Percentiles rank a stretch among this genome's conserved stretches.
phyloP scores from a whole-genome alignment of 2,329 filamentous ascomycete species.

The Purpureocillium takamizusanense region DNA sequence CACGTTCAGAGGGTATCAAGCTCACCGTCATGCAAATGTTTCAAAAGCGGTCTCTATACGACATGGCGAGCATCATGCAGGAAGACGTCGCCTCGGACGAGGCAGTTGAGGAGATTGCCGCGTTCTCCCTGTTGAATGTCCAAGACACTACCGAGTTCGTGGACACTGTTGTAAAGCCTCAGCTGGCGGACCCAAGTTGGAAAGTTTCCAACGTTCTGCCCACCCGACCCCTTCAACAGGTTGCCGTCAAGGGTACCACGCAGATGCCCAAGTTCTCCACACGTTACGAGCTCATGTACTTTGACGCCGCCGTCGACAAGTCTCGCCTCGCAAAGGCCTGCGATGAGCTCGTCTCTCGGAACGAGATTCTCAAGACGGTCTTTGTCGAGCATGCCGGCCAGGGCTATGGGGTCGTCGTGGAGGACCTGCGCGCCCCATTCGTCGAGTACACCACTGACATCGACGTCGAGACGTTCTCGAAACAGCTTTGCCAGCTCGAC shows the following conservation, averaged over 20 bases:
- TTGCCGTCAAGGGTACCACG: conserved; percentile 50
- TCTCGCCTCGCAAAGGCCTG: conserved; percentile 39
- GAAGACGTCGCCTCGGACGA: neutral
- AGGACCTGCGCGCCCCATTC: conserved; percentile 41
- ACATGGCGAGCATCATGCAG: conserved; percentile 43
- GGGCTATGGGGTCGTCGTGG: conserved; percentile 49
- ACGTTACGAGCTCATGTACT: conserved; percentile 56
- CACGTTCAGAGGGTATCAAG: conserved; percentile 35
- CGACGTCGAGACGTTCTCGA: conserved; percentile 39
- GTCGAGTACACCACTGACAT: conserved; percentile 41
- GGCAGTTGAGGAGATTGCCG: neutral
- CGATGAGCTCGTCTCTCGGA: conserved; percentile 45
- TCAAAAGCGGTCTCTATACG: conserved; percentile 33
- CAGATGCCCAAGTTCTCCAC: conserved; percentile 50
- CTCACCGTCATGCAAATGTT: conserved; percentile 50
- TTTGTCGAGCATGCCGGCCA: conserved; percentile 44
- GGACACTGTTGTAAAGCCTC: conserved; percentile 36
- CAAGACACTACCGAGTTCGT: conserved; percentile 33
- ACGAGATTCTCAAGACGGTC: conserved; percentile 58
- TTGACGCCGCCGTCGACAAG: conserved; percentile 40
- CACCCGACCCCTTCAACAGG: conserved; percentile 46
- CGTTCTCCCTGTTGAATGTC: conserved; percentile 38
- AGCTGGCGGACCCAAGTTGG: conserved; percentile 40
- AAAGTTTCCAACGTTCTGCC: conserved; percentile 48
- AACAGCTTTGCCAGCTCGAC: conserved; percentile 45